Percentiles rank a stretch among this genome's conserved stretches.
Conservation (phyloP, 345 rosid species). For the Melaleuca quinquenervia region DNA sequence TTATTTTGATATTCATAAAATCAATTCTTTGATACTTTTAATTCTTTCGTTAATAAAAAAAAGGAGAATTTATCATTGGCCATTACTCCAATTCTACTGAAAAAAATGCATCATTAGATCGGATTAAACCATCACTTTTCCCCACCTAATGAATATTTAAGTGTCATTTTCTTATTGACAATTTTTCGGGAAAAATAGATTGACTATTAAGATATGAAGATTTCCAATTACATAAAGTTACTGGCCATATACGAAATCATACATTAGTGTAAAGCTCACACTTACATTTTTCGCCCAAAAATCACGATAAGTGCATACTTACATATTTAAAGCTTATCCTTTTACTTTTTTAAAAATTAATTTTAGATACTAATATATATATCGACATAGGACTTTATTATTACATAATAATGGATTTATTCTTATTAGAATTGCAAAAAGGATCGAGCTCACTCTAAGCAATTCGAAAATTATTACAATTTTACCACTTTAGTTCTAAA, state of each 20-base stretch:
- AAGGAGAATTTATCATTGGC: background rate
- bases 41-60: background rate
- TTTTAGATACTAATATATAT: background rate
- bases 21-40: no score
- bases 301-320: background rate
- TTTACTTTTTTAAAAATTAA: background rate
- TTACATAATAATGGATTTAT: background rate
- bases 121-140: background rate
- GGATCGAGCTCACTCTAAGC: background rate
- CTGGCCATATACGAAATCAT: background rate
- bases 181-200: background rate
- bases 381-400: background rate
- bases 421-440: background rate
- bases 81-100: background rate
- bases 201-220: background rate
- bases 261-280: background rate
- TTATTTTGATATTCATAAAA: background rate
- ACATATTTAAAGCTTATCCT: background rate
- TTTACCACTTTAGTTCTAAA: no score
- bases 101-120: background rate
- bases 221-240: background rate
- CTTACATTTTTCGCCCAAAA: background rate
- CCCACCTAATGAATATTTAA: background rate
- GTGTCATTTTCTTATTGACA: background rate
- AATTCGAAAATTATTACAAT: no score